Evolutionary conservation across 805 yeast species (phyloP).

Genomic region (Debaryomyces castellii): DNA sequence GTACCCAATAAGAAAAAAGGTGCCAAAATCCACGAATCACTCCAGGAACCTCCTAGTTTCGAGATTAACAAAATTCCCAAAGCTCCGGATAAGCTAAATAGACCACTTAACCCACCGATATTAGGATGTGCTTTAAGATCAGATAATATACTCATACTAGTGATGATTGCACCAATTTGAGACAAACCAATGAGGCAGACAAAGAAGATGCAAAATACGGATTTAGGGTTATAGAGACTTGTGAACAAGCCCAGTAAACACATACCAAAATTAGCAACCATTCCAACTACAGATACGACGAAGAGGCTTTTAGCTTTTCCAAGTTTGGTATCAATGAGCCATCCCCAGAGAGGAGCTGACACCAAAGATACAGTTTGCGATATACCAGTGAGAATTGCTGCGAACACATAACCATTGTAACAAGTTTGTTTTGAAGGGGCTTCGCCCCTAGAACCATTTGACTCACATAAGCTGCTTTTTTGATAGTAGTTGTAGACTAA

Average conservation of each 20-base stretch:
- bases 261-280: conserved; percentile 38
- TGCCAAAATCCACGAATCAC: conserved; percentile 56
- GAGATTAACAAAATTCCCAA: conserved; percentile 61
- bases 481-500: conserved; percentile 58
- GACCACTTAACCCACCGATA: conserved; percentile 69
- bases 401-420: conserved; percentile 60
- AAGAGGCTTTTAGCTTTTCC: conserved; percentile 31
- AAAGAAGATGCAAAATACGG: conserved; percentile 36
- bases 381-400: conserved; percentile 72
- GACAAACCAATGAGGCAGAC: conserved; percentile 52
- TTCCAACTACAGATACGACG: conserved; percentile 43
- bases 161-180: conserved; percentile 60
- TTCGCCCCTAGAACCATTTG: conserved; percentile 15
- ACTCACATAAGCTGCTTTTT: conserved; percentile 49
- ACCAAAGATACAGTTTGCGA: conserved; percentile 56
- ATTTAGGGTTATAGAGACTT: conserved; percentile 31
- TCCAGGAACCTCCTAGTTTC: conserved; percentile 59
- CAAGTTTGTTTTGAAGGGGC: conserved; percentile 41
- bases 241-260: conserved; percentile 18
- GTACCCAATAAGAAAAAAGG: conserved; percentile 57
- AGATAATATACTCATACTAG: conserved; percentile 59
- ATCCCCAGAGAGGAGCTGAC: conserved; percentile 65
- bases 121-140: conserved; percentile 38
- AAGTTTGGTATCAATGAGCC: conserved; percentile 45
- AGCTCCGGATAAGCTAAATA: conserved; percentile 68